Evolutionary conservation across 129 eudicot species (phyloP).

Genomic region (Pulicaria dysenterica): DNA sequence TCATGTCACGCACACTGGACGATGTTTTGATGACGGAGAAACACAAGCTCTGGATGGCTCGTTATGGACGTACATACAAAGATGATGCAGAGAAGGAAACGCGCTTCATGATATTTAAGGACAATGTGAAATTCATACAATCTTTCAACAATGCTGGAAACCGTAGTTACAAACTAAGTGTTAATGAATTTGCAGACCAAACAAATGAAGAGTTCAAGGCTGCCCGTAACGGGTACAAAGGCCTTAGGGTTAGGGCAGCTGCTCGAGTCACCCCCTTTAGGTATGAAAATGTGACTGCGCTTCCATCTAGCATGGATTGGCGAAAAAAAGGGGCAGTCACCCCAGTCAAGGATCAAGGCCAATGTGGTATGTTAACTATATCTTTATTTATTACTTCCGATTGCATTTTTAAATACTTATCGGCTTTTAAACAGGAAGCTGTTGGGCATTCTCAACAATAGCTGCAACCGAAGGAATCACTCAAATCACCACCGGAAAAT

Average conservation of each 20-base stretch:
- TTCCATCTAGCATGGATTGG: slow-evolving; percentile 33
- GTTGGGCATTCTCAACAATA: slow-evolving; percentile 85
- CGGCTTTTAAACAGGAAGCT: slow-evolving; percentile 55
- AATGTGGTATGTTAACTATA: slow-evolving; percentile 20
- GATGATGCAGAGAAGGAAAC: slow-evolving; percentile 36
- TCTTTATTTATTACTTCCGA: too few species aligned
- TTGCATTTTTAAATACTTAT: not conserved
- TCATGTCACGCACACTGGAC: slow-evolving; percentile 16
- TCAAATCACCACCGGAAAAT: slow-evolving; percentile 55
- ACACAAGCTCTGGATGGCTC: slow-evolving; percentile 41
- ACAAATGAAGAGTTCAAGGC: slow-evolving; percentile 48
- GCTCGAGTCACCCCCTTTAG: slow-evolving; percentile 44
- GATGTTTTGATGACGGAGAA: slow-evolving; percentile 27
- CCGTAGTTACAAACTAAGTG: slow-evolving; percentile 34
- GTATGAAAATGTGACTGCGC: slow-evolving; percentile 67
- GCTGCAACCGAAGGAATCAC: slow-evolving; percentile 74
- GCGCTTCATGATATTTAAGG: slow-evolving; percentile 37
- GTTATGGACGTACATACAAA: slow-evolving; percentile 37
- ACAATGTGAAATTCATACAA: slow-evolving; percentile 38
- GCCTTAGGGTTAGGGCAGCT: not conserved
- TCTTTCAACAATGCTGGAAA: slow-evolving; percentile 36
- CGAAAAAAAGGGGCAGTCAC: slow-evolving; percentile 30
- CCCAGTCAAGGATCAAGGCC: slow-evolving; percentile 33
- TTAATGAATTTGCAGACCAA: slow-evolving; percentile 49
- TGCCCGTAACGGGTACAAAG: slow-evolving; percentile 44